Evolutionary conservation across 1,139 yeast species (phyloP).

Genomic region (Nadsonia commutata): DNA sequence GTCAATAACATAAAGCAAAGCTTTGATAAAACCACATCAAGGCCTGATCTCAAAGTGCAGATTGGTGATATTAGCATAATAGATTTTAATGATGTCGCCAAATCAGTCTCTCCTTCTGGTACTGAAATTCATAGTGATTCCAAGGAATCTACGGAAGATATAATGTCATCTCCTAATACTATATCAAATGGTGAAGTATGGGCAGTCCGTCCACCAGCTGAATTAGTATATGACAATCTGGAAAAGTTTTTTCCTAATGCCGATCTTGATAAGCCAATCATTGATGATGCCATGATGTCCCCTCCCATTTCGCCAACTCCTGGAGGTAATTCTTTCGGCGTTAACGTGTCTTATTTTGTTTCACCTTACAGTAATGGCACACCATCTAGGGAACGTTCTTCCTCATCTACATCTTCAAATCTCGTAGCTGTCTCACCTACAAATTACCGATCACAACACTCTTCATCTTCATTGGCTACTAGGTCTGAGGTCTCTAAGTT

Average conservation of each 20-base stretch:
- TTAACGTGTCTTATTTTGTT: not conserved
- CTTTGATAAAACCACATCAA: conserved; percentile 3
- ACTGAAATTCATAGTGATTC: too few species aligned
- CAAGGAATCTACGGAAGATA: conserved; percentile 8
- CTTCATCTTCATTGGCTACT: not conserved
- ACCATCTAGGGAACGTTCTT: not conserved
- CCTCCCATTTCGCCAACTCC: conserved; percentile 44
- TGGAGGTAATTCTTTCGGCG: conserved; percentile 1
- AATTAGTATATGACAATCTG: conserved; percentile 78
- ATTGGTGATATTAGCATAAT: conserved; percentile 5
- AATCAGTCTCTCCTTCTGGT: conserved; percentile 8
- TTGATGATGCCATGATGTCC: conserved; percentile 42
- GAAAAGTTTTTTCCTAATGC: conserved; percentile 89
- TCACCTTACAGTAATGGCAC: not conserved
- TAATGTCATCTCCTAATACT: conserved; percentile 19
- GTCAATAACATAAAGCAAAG: conserved; percentile 1
- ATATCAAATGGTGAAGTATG: conserved; percentile 20
- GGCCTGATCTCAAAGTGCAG: conserved; percentile 13
- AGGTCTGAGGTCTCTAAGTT: not conserved
- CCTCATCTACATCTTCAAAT: not conserved
- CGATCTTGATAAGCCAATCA: conserved; percentile 81
- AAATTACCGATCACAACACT: not conserved
- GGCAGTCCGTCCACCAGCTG: conserved; percentile 88
- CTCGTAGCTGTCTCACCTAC: not conserved
- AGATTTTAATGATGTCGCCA: not conserved